Base-by-base conservation (phyloP, 2,329 filamentous ascomycete species). In the Stemphylium lycopersici region DNA sequence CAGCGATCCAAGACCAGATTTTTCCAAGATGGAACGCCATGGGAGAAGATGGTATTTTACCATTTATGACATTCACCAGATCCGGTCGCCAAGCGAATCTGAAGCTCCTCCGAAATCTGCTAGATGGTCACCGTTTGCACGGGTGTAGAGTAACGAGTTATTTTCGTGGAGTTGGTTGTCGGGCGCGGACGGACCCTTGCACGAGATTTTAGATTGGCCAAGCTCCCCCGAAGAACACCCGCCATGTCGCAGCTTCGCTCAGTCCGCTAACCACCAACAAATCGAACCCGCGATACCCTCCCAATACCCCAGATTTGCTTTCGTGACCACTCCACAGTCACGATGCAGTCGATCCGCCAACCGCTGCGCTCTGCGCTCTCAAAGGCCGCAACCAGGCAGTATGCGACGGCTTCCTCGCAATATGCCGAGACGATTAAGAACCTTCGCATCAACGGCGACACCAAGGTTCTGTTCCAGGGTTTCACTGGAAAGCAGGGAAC, bases 401-500 rank as follows among this genome's bases (percentile, higher is more conserved):
- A 96, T 83, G 88, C 89, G 76, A 88, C 89, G 47, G 79, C 83
- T 64, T 83, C 83, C 59, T 85, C 87, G 65, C 85, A 86, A 57
- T 77, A 77, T 50, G 65, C 72, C 49, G 68, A 73, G 59, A 77
- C 75, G 20, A 73, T 75, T 66, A 72, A 74, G 73, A 98, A 98
- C 84, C 86, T 98, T 73, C 90, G 91, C 80, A 93, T 98, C 83
- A 96, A 92, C 79, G 76, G 83, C 77, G 88, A 97, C 67, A 99
- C 95, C 70, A 96, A 95, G 83, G 91, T 99, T 67, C 83, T 98
- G 72, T 98, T 87, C 83, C 95, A 99, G 82, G 95, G 95, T 67
- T 98, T 98, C 79, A 98, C 93, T 52, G 93, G 93, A 77, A 95
- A 91, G 84, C 92, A 96, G 85, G 91, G 91, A 89, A 93, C 90